Evolutionary conservation across 140 eudicot genomes (phyloP).

Genomic region (Artemisia princeps): DNA sequence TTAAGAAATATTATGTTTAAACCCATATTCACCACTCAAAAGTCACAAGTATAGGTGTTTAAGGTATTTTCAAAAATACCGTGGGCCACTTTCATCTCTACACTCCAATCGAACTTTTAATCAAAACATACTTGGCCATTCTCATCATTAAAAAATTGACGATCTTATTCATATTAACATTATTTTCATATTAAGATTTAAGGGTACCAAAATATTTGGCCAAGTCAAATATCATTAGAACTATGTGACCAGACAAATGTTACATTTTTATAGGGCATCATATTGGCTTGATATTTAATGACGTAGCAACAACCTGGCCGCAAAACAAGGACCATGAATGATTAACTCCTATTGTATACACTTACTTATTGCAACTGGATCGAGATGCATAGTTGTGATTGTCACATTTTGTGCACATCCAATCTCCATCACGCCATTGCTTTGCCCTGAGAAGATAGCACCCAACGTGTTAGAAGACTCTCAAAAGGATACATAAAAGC

Average conservation of each 20-base stretch:
- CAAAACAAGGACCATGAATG: neutral
- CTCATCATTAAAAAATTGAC: no score
- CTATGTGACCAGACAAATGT: neutral
- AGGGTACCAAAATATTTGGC: neutral
- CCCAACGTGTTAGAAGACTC: slow-evolving; percentile 1
- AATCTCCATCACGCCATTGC: slow-evolving; percentile 98
- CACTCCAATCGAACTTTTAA: neutral
- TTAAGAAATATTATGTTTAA: neutral
- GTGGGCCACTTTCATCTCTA: neutral
- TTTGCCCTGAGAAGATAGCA: slow-evolving; percentile 46
- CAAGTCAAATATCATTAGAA: neutral
- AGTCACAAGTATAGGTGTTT: neutral
- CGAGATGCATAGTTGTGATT: slow-evolving; percentile 96
- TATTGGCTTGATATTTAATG: neutral
- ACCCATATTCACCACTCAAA: neutral
- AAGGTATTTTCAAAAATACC: neutral
- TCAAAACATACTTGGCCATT: no score
- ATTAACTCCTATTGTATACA: neutral
- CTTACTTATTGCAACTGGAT: slow-evolving; percentile 78
- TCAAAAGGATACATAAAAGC: slow-evolving; percentile 13
- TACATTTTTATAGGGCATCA: neutral
- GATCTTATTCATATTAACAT: no score
- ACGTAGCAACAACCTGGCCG: neutral
- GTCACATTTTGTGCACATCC: slow-evolving; percentile 93
- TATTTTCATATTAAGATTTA: no score